Base-by-base conservation (phyloP, 1,284 basidiomycete genomes). In the Puccinia polysora region DNA sequence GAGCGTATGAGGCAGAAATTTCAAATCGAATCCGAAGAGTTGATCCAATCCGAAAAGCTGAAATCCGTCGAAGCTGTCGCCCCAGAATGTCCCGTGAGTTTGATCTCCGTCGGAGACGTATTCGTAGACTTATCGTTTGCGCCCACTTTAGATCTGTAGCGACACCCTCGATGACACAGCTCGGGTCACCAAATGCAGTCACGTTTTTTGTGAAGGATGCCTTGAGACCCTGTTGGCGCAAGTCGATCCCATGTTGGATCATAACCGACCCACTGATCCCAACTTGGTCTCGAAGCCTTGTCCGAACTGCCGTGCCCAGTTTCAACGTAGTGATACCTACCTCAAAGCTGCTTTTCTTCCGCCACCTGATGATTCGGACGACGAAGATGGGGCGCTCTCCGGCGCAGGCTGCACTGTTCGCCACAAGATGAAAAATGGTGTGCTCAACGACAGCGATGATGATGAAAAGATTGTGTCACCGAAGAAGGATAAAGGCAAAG, bases 41-140 rank as follows among this genome's bases (percentile, higher is more conserved):
- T 65, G 34, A 28, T 65, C 4, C 6, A 65, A 65, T 47, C 50
- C 25, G 64, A 65, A 52, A 47, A 43, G 8, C n/a, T 53, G 64
- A n/a, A 40, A 34, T 6, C 23, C 50, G 25, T 14, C 36, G 32
- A 52, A 15, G 50, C 50, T 23, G 25, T 30, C 28, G 64, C 25
- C 10, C 64, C 64, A 28, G 64, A 65, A 55, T 65, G 64, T 25
- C 64, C 64, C 6, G 64, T 65, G 20, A 53, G 64, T 65, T 53
- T 23, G 4, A 1, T n/a, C 15, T 4, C 40, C 14, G 2, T 55
- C 18, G 52, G 8, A 25, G 10, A 15, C 30, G n/a, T 28, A 28
- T 28, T 28, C 25, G 30, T 32, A 38, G 47, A n/a, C 15, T 14
- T 25, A 1, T 55, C 2, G 7, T 23, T 25, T 36, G n/a, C 20